Conservation (phyloP, 495 filamentous ascomycete genomes). For the Letharia columbiana region DNA sequence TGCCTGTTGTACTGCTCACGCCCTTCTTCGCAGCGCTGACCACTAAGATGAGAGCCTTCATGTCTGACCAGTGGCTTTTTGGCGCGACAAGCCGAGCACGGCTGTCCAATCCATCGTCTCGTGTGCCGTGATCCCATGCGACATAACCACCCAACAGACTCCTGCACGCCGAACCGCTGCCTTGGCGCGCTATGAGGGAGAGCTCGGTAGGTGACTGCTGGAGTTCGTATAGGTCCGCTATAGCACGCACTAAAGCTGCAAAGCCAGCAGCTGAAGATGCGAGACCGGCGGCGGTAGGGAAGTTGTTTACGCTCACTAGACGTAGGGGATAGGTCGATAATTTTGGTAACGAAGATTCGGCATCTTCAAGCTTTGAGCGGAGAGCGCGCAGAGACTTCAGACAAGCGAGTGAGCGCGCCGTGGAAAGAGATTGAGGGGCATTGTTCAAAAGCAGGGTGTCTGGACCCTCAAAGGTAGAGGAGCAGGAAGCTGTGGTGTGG, state of each 20-base stretch:
- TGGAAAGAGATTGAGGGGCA: conserved; percentile 70
- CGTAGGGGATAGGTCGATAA: conserved; percentile 65
- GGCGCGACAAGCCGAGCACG: conserved; percentile 78
- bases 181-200: conserved; percentile 84
- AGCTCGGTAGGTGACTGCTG: conserved; percentile 69
- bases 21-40: conserved; percentile 91
- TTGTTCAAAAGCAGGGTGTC: conserved; percentile 83
- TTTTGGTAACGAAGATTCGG: conserved; percentile 63
- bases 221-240: conserved; percentile 85
- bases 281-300: conserved; percentile 95
- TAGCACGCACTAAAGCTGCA: conserved; percentile 84
- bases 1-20: conserved; percentile 80
- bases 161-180: conserved; percentile 87
- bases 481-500: conserved; percentile 92
- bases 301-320: conserved; percentile 92
- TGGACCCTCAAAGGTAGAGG: conserved; percentile 53
- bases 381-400: conserved; percentile 74
- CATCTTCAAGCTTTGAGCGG: conserved; percentile 62
- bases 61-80: conserved; percentile 83
- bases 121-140: conserved; percentile 72
- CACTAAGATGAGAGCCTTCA: conserved; percentile 85
- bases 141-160: conserved; percentile 91
- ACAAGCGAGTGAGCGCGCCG: conserved; percentile 83
- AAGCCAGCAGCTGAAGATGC: conserved; percentile 91
- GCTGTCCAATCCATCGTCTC: conserved; percentile 71